Evolutionary conservation across 495 filamentous ascomycete species (phyloP), one percentile per base, ranked within the genome.

Genomic region (Copromyces sp.): DNA sequence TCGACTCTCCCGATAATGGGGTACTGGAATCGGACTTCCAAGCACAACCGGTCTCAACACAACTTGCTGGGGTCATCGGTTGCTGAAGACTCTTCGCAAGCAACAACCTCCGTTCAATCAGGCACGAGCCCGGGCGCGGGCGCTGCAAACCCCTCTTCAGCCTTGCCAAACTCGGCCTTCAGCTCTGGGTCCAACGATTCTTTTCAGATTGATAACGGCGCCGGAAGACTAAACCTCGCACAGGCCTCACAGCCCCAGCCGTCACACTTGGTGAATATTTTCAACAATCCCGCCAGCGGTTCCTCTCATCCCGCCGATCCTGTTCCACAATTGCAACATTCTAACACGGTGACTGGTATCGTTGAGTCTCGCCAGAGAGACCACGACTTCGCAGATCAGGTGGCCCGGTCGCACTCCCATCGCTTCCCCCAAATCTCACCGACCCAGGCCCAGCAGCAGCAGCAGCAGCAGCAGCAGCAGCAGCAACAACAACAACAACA

Each of bases 31-130:
- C 82, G 83, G 78, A 75, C 84, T 79, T 82, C 81, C 77, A 83
- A 81, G 71, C 83, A 81, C 81, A 84, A 84, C 78, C 82, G 82
- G 75, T 84, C 84, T 81, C 83, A 85, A 77, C 83, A 84, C 76
- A 84, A 83, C 71, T 78, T 85, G 69, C 80, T 83, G 72, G 84
- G 82, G 80, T 74, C 80, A 70, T 76, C 78, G 73, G 74, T 68
- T 41, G 75, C 78, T 53, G 77, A 80, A 39, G 79, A 77, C 74
- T 70, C 44, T 72, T 74, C 53, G 53, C 53, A 65, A 35, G 68
- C 73, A 69, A n/a, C 74, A 69, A 68, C 69, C 74, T 69, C 77
- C 68, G 53, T 74, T 72, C 44, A 77, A 76, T 71, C 77, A 77
- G 70, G 75, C 75, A 74, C 77, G 77, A 80, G 72, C 70, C 70